Evolutionary conservation across 2,329 filamentous ascomycete genomes (phyloP).

Genomic region (Neopestalotiopsis sp.): DNA sequence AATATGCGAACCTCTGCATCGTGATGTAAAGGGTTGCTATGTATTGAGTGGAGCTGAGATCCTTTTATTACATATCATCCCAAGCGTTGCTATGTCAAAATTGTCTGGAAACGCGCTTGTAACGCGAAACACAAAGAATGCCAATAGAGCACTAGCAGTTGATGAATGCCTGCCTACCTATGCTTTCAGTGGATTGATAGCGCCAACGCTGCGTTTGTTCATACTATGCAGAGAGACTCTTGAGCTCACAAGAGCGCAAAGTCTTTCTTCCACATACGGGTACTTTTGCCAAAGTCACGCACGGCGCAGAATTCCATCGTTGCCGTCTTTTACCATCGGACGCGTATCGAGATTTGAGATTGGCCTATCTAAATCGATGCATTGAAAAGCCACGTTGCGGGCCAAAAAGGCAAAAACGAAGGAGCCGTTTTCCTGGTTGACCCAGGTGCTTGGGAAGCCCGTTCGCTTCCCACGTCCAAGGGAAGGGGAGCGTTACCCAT

Average conservation of each 20-base stretch:
- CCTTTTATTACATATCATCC: not conserved
- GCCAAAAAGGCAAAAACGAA: not conserved
- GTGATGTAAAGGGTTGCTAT: not conserved
- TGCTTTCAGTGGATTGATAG: not conserved
- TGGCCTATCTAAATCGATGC: not conserved
- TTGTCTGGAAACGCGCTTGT: not conserved
- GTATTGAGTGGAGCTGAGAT: not conserved
- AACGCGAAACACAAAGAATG: not conserved
- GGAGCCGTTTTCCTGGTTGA: not conserved
- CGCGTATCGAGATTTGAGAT: not conserved
- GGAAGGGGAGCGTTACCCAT: not conserved
- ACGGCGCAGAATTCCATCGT: not conserved
- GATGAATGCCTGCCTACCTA: not conserved
- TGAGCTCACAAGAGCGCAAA: not conserved
- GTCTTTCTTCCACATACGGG: not conserved
- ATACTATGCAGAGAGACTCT: not conserved
- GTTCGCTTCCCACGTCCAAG: not conserved
- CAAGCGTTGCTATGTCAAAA: not conserved
- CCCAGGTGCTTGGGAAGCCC: constrained; percentile 1
- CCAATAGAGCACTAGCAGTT: not conserved
- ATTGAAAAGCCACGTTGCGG: not conserved
- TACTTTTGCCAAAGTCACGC: not conserved
- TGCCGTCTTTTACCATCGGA: not conserved
- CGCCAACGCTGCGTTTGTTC: not conserved
- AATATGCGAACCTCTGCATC: constrained; percentile 1